A percentile compares a stretch with the other conserved stretches of the same genome.
Evolutionary conservation across 2,329 filamentous ascomycete species (phyloP).

Genomic region (Zymoseptoria brevis): DNA sequence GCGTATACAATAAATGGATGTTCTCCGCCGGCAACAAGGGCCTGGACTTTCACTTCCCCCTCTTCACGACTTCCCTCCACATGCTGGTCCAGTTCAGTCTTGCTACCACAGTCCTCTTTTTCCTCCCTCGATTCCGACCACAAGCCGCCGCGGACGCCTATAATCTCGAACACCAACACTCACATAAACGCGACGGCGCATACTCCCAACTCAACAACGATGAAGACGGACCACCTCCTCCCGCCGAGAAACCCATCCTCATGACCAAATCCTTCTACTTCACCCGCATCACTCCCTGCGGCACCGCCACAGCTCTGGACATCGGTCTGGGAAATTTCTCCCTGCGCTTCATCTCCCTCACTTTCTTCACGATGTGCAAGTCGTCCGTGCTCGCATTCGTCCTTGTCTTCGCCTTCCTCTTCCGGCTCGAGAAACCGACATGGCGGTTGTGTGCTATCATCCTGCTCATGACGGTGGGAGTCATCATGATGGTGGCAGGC

Average conservation of each 20-base stretch:
- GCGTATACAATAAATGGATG: slow-evolving; percentile 99
- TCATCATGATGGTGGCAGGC: slow-evolving; percentile 96
- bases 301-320: slow-evolving; percentile 84
- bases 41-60: slow-evolving; percentile 84
- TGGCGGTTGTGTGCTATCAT: slow-evolving; percentile 82
- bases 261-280: slow-evolving; percentile 91
- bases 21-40: slow-evolving; percentile 63
- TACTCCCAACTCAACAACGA: slow-evolving; percentile 3
- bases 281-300: slow-evolving; percentile 84
- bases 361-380: slow-evolving; percentile 99
- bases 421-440: slow-evolving; percentile 81
- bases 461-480: slow-evolving; percentile 80
- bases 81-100: slow-evolving; percentile 92
- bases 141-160: slow-evolving; percentile 6
- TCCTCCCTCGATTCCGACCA: slow-evolving; percentile 76
- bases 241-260: slow-evolving; percentile 44
- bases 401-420: slow-evolving; percentile 87
- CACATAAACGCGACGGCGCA: background rate
- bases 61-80: slow-evolving; percentile 91
- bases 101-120: slow-evolving; percentile 66
- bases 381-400: slow-evolving; percentile 94
- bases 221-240: slow-evolving; percentile 5
- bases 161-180: background rate
- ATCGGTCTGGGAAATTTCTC: slow-evolving; percentile 95
- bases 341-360: slow-evolving; percentile 89